Conservation (phyloP, 2,329 filamentous ascomycete species). For the Diaporthe helianthi region DNA sequence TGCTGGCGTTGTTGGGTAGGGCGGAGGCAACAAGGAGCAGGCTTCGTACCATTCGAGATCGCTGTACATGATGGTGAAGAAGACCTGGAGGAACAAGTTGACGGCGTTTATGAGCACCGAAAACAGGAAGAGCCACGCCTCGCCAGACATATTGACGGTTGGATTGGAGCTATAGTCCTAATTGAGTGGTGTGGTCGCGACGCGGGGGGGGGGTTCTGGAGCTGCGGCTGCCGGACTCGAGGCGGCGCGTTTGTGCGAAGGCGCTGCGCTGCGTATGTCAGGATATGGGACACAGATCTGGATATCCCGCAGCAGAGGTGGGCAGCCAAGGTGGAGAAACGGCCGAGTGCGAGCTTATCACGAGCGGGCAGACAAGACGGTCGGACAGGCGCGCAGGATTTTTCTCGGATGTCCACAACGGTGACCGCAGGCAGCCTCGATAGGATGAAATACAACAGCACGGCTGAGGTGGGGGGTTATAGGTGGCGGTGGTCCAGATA, state of each 20-base stretch:
- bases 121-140: constrained; percentile 98
- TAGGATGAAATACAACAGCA: not conserved
- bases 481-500: not conserved
- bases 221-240: constrained; percentile 16
- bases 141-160: constrained; percentile 78
- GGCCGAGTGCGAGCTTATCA: constrained; percentile 23
- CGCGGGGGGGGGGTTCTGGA: not conserved
- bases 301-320: constrained; percentile 13
- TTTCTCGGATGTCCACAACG: constrained; percentile 22
- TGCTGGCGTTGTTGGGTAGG: not conserved
- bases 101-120: constrained; percentile 99
- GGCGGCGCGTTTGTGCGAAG: constrained; percentile 10
- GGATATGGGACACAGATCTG: constrained; percentile 14
- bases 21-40: not conserved
- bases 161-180: constrained; percentile 26
- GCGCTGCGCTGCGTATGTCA: not conserved
- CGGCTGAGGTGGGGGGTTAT: not conserved
- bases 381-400: constrained; percentile 10
- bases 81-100: constrained; percentile 99
- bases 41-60: constrained; percentile 89
- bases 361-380: not conserved
- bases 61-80: constrained; percentile 99
- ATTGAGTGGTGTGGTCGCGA: not conserved
- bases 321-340: constrained; percentile 24
- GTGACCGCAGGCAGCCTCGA: constrained; percentile 14